Base-by-base conservation (phyloP, 805 yeast species). In the Candida tammaniensis region DNA sequence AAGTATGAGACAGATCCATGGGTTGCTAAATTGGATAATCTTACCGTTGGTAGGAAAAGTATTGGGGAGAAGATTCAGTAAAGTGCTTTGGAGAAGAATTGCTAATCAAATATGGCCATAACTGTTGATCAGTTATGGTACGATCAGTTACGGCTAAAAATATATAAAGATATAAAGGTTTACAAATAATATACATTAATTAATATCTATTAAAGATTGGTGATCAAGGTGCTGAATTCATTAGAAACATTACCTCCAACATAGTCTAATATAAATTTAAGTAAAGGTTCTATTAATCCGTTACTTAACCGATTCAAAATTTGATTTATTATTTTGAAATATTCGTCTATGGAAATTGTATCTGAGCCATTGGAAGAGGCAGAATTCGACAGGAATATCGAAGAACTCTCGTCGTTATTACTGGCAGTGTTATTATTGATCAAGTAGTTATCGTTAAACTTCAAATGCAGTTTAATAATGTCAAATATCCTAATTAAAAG, bases 1-100 rank as follows among this genome's bases (percentile, higher is more conserved):
- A 46, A 78, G 82, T 22, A 41, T 82, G 30, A 59, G 61, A 28
- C 88, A 82, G 53, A 51, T 83, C 36, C 68, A 67, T 24, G 73
- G 74, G n/a, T 65, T 81, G 22, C 55, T 80, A 21, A 74, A 72
- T 36, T 68, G 78, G 55, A 76, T 83, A 10, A 47, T 82, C 22
- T 60, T 82, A 33, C 93, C 93, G 2, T 50, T 82, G 39, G 47
- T 80, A 13, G 89, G 89, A 4, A 81, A 79, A 52, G 67, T 76
- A 27, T 43, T 82, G 30, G 93, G 93, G 3, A 68, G 89, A 43
- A 55, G 79, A 43, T 58, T 69, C 41, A 79, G 84, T 17, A 68
- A 64, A 38, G 27, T 61, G 3, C 39, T 64, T 17, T 67, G 72
- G 72, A 48, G 50, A 10, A 45, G 47, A 25, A 33, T 64, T 10